Percentiles rank a stretch among this genome's conserved stretches.
These are phyloP conservation scores for Leccinum uliginosum DNA, from an alignment of 768 basidiomycete genomes.

Conservation along the genomic window DNA sequence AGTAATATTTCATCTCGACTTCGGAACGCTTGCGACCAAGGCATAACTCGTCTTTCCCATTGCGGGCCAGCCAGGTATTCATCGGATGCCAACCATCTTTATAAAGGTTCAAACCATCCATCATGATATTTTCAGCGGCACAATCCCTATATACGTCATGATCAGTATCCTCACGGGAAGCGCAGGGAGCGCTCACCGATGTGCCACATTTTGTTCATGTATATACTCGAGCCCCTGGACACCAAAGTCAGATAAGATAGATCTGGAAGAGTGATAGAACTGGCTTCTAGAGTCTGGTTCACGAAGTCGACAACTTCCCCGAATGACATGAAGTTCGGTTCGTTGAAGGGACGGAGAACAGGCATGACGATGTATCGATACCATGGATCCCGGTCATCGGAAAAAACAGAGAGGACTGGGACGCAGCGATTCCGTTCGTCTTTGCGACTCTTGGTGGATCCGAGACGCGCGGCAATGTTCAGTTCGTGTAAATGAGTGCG, in stretches of 20 bases:
- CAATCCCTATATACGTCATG: constrained; percentile 18
- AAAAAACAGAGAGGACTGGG: constrained; percentile 16
- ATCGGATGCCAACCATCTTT: constrained; percentile 27
- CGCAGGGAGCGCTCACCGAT: constrained; percentile 22
- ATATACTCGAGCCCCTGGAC: constrained; percentile 34
- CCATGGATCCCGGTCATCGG: constrained; percentile 4
- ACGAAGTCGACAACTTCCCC: constrained; percentile 28
- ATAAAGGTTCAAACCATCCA: constrained; percentile 23
- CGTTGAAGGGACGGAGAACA: constrained; percentile 21
- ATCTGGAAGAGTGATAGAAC: too few species aligned
- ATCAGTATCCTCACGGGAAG: too few species aligned
- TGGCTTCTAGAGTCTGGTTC: constrained; percentile 24
- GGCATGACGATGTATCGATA: constrained; percentile 28
- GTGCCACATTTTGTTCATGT: constrained; percentile 32
- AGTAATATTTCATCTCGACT: constrained; percentile 28
- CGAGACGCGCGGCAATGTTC: neutral
- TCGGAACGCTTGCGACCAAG: constrained; percentile 23
- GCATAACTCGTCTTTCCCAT: constrained; percentile 6
- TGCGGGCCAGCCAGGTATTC: neutral
- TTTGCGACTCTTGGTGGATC: neutral
- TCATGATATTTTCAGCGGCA: constrained; percentile 27
- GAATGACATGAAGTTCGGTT: constrained; percentile 21
- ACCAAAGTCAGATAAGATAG: neutral
- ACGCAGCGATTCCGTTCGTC: constrained; percentile 23
- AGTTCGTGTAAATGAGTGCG: constrained; percentile 4